phyloP scores from a whole-genome alignment of 1,284 basidiomycete genomes.

The Anthracocystis panici-leucophaei region DNA sequence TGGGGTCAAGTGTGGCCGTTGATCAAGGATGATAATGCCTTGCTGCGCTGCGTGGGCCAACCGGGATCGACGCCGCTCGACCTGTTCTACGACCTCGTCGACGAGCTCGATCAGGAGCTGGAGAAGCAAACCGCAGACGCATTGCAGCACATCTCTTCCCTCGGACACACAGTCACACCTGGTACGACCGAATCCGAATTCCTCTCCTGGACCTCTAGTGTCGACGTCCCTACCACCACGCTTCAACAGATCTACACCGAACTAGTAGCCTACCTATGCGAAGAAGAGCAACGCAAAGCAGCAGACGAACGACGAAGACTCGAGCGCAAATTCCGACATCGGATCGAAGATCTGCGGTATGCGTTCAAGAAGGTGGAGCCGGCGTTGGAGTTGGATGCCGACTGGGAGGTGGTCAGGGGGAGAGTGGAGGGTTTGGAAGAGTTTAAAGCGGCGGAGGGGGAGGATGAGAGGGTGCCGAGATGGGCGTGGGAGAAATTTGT shows the following conservation, averaged over 20 bases:
- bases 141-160: constrained; percentile 75
- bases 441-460: constrained; percentile 43
- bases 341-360: constrained; percentile 95
- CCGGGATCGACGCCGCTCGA: constrained; percentile 94
- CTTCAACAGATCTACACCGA: constrained; percentile 25
- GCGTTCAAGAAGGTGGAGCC: constrained; percentile 89
- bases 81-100: constrained; percentile 93
- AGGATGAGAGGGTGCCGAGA: constrained; percentile 46
- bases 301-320: constrained; percentile 79
- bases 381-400: constrained; percentile 69
- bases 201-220: constrained; percentile 67
- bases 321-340: constrained; percentile 85
- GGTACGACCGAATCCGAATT: constrained; percentile 73
- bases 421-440: constrained; percentile 38
- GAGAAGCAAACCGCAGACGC: constrained; percentile 79
- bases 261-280: constrained; percentile 33
- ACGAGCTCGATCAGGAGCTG: constrained; percentile 84
- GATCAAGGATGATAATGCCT: constrained; percentile 83
- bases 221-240: constrained; percentile 20
- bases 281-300: constrained; percentile 29
- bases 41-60: constrained; percentile 85
- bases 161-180: constrained; percentile 73
- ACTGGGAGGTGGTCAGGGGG: constrained; percentile 30
- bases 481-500: constrained; percentile 66
- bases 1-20: constrained; percentile 89